These are phyloP conservation scores for Neodidymelliopsis sp. DNA, from an alignment of 2,329 filamentous ascomycete species.

Conservation along the genomic window DNA sequence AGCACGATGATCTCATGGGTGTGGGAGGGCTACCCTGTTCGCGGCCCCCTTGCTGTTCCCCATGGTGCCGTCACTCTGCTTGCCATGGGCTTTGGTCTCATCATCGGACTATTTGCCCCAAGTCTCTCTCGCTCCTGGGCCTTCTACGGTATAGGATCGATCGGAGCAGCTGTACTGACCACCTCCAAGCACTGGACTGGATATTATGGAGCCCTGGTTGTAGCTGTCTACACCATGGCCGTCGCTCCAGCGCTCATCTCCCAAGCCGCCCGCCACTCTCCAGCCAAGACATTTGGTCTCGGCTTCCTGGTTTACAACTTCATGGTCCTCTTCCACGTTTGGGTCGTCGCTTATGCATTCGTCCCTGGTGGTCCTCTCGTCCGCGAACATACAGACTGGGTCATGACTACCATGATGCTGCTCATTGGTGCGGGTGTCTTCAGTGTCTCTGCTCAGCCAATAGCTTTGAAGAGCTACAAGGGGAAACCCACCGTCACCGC, in stretches of 20 bases:
- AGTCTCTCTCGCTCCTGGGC: slow-evolving; percentile 78
- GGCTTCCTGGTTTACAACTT: slow-evolving; percentile 94
- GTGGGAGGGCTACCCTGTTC: slow-evolving; percentile 94
- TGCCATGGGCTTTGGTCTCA: slow-evolving; percentile 83
- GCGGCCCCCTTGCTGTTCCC: slow-evolving; percentile 86
- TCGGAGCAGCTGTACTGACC: slow-evolving; percentile 81
- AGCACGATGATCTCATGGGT: slow-evolving; percentile 99
- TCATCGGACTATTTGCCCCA: slow-evolving; percentile 78
- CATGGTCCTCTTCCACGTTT: slow-evolving; percentile 95
- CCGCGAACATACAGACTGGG: slow-evolving; percentile 93
- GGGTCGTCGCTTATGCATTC: slow-evolving; percentile 98
- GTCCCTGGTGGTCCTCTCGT: slow-evolving; percentile 93
- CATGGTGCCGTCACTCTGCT: slow-evolving; percentile 87
- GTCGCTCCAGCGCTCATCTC: slow-evolving; percentile 77
- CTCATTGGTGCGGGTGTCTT: slow-evolving; percentile 86
- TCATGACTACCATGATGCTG: slow-evolving; percentile 88
- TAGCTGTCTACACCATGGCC: slow-evolving; percentile 83
- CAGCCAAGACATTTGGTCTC: slow-evolving; percentile 82
- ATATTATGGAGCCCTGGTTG: slow-evolving; percentile 80
- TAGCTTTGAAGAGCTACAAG: slow-evolving; percentile 49
- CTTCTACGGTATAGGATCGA: slow-evolving; percentile 76
- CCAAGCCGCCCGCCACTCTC: slow-evolving; percentile 77
- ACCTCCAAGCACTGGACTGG: slow-evolving; percentile 83
- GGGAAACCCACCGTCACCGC: slow-evolving; percentile 57
- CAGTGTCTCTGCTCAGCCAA: slow-evolving; percentile 64